phyloP scores from a whole-genome alignment of 2,329 filamentous ascomycete species.

The Monosporascus sp. region DNA sequence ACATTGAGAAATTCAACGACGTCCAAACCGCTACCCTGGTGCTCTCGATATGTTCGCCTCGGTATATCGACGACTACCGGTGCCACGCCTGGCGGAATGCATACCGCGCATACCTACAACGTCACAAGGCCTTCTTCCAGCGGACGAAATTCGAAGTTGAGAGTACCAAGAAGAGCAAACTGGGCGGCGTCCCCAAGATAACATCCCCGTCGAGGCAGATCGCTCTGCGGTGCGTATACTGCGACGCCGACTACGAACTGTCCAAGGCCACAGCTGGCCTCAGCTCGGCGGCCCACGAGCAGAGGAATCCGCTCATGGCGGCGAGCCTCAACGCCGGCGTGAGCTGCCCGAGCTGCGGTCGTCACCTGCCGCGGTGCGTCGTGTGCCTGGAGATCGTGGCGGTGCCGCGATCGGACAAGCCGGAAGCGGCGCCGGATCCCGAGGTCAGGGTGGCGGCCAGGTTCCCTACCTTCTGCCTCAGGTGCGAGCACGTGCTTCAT shows the following conservation, averaged over 20 bases:
- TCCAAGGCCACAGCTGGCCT: slow-evolving; percentile 27
- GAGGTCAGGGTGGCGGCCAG: slow-evolving; percentile 45
- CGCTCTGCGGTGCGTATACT: slow-evolving; percentile 72
- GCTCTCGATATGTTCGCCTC: slow-evolving; percentile 67
- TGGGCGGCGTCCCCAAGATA: slow-evolving; percentile 58
- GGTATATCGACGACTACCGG: slow-evolving; percentile 72
- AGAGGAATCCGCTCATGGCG: slow-evolving; percentile 52
- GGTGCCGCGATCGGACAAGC: slow-evolving; percentile 55
- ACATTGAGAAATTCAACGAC: slow-evolving; percentile 71
- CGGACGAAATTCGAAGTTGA: slow-evolving; percentile 75
- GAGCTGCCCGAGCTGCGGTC: slow-evolving; percentile 62
- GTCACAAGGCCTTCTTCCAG: slow-evolving; percentile 68
- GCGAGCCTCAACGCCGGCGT: slow-evolving; percentile 57
- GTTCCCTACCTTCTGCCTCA: slow-evolving; percentile 65
- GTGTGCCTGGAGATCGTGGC: slow-evolving; percentile 65
- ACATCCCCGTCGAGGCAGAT: slow-evolving; percentile 65
- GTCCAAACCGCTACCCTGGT: slow-evolving; percentile 75
- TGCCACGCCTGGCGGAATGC: slow-evolving; percentile 68
- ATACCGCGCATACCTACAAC: slow-evolving; percentile 68
- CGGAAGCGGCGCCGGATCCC: slow-evolving; percentile 45
- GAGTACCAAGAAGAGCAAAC: slow-evolving; percentile 65
- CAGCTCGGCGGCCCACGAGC: slow-evolving; percentile 8
- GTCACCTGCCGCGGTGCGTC: slow-evolving; percentile 62
- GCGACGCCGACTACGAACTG: slow-evolving; percentile 56
- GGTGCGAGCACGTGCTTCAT: slow-evolving; percentile 64